Base-by-base conservation (phyloP, 306 rosid species). In the Sicyos baderoa region DNA sequence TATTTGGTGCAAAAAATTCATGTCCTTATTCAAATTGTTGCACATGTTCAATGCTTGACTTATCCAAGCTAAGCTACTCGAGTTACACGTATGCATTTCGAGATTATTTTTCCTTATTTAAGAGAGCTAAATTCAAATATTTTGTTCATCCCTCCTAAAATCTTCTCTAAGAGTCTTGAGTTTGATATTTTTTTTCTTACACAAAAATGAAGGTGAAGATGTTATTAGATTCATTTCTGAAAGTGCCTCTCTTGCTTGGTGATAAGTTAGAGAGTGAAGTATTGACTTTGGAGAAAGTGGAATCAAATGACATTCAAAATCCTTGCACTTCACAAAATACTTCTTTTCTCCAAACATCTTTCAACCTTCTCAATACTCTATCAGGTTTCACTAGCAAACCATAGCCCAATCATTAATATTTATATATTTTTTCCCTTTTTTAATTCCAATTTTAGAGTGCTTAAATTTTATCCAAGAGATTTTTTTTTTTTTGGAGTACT, bases 351-450 rank as follows among this genome's bases (percentile, higher is more conserved):
- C 50, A 63, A 40, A 42, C 69, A 9, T 4, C 51, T 37, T 63
- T 63, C 69, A 63, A 63, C n/a, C 45, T 63, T 14, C 51, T 63
- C 29, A 63, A 63, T 35, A 63, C 69, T 63, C 51, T 63, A 37
- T 63, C 69, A 63, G 69, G 69, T 63, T 29, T 35, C 8, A 32
- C 8, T 35, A 4, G 42, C 42, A 35, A 35, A 35, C 5, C 42
- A 35, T 35, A 35, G 7, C 8, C 42, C 42, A 5, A 35, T 6
- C 35, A 35, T 35, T 35, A 35, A 35, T 35, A 4, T 35, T 35
- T 32, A 3, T 32, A 32, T 35, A 4, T 35, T 35, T 35, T 35
- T 35, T 1, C 1, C 42, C 4, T 29, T 35, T 35, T 35, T 35
- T 35, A 0, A 7, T 35, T 35, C 8, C 42, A 35, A 35, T 35